Evolutionary conservation across 768 basidiomycete species (phyloP).

Genomic region (Amylocystis lapponica): DNA sequence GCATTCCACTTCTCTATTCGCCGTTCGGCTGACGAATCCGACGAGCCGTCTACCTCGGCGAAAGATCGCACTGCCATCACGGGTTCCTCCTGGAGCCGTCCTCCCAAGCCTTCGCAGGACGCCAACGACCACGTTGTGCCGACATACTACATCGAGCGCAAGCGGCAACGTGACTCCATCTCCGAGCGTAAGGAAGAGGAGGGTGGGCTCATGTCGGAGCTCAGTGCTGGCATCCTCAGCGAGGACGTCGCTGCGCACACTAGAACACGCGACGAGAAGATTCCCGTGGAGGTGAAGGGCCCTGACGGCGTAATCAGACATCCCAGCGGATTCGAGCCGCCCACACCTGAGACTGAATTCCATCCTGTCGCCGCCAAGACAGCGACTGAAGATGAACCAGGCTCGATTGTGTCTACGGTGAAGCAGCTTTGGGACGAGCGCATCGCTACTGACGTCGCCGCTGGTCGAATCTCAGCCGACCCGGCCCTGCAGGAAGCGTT

Average conservation of each 20-base stretch:
- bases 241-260: constrained; percentile 24
- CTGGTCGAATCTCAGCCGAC: background rate
- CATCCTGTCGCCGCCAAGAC: constrained; percentile 20
- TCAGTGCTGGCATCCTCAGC: constrained; percentile 23
- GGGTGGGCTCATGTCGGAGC: constrained; percentile 23
- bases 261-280: constrained; percentile 27
- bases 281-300: constrained; percentile 36
- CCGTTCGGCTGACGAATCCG: background rate
- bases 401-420: constrained; percentile 10
- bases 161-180: constrained; percentile 19
- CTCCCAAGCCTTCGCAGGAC: constrained; percentile 22
- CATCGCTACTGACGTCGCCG: background rate
- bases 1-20: constrained; percentile 12
- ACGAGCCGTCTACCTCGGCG: constrained; percentile 9
- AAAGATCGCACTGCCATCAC: constrained; percentile 15
- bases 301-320: constrained; percentile 34
- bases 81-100: constrained; percentile 18
- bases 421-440: constrained; percentile 24
- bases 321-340: constrained; percentile 39
- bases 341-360: constrained; percentile 35
- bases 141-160: constrained; percentile 24
- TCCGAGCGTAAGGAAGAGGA: constrained; percentile 24
- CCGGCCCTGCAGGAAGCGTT: constrained; percentile 9
- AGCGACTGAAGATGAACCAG: constrained; percentile 13
- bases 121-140: constrained; percentile 23